These are phyloP conservation scores for Sporothrix euskadiensis DNA, from an alignment of 2,329 filamentous ascomycete genomes.

Conservation along the genomic window DNA sequence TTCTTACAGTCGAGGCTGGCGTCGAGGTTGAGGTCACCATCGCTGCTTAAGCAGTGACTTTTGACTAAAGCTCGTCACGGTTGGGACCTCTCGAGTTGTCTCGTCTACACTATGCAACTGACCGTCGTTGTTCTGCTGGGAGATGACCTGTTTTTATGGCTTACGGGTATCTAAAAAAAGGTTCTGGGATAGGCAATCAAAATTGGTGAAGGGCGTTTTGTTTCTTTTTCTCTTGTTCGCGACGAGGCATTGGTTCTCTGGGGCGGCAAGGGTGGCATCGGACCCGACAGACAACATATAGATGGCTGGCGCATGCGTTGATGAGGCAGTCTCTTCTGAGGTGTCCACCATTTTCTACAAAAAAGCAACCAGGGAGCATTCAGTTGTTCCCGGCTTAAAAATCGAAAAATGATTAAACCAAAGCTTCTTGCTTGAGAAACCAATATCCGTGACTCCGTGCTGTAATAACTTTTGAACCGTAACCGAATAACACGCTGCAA, in stretches of 20 bases:
- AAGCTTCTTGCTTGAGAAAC: not conserved
- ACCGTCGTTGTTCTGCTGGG: not conserved
- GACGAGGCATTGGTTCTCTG: no score
- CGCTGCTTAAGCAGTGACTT: conserved; percentile 55
- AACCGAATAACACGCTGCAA: not conserved
- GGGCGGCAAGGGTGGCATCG: not conserved
- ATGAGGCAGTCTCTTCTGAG: not conserved
- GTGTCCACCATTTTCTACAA: not conserved
- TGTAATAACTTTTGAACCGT: not conserved
- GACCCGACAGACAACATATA: not conserved
- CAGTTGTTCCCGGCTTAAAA: not conserved
- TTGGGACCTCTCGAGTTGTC: not conserved
- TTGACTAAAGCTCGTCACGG: not conserved
- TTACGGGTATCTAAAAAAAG: conserved; percentile 5
- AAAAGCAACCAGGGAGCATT: conserved; percentile 9
- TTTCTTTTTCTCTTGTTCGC: not conserved
- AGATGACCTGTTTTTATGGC: not conserved
- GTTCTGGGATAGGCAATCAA: not conserved
- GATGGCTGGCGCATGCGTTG: not conserved
- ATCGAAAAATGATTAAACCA: conserved; percentile 13
- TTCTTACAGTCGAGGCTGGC: conserved; percentile 68
- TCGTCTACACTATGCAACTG: not conserved
- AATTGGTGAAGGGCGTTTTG: conserved; percentile 1
- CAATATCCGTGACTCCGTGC: not conserved
- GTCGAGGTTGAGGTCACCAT: conserved; percentile 94